Conservation (phyloP, 2,329 filamentous ascomycete species). For the Aschersonia sp. region DNA sequence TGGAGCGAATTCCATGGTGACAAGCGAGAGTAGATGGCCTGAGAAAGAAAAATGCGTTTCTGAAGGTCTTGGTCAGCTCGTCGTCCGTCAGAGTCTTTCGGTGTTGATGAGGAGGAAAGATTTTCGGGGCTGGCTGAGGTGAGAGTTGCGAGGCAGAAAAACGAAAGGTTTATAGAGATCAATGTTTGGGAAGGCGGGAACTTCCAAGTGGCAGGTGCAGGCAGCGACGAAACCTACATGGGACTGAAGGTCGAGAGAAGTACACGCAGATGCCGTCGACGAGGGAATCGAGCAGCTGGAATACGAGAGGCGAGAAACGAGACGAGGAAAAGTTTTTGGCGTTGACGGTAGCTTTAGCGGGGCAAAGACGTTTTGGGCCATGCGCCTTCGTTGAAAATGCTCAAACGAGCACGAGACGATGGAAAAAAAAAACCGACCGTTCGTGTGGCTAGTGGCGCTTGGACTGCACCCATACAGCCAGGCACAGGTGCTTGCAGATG, state of each 20-base stretch:
- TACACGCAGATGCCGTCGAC: not conserved
- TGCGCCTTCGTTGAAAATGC: not conserved
- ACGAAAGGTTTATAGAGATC: not conserved
- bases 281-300: not conserved
- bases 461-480: not conserved
- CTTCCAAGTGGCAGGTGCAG: not conserved
- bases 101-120: not conserved
- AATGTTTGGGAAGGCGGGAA: too few relatives aligned
- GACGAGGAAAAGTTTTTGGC: slow-evolving; percentile 13
- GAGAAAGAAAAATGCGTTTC: not conserved
- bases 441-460: not conserved
- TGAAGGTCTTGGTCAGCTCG: not conserved
- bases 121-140: too few relatives aligned
- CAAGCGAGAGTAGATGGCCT: not conserved
- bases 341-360: slow-evolving; percentile 6
- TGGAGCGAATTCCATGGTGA: slow-evolving; percentile 22
- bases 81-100: not conserved
- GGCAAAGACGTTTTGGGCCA: not conserved
- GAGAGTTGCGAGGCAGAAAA: not conserved
- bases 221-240: slow-evolving; percentile 1
- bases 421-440: too few relatives aligned
- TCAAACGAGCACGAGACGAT: not conserved
- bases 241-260: not conserved
- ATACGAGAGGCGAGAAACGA: slow-evolving; percentile 4
- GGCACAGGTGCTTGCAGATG: not conserved